Percentiles rank a stretch among this genome's conserved stretches.
Conservation (phyloP, 345 rosid species). For the Aquilaria malaccensis region DNA sequence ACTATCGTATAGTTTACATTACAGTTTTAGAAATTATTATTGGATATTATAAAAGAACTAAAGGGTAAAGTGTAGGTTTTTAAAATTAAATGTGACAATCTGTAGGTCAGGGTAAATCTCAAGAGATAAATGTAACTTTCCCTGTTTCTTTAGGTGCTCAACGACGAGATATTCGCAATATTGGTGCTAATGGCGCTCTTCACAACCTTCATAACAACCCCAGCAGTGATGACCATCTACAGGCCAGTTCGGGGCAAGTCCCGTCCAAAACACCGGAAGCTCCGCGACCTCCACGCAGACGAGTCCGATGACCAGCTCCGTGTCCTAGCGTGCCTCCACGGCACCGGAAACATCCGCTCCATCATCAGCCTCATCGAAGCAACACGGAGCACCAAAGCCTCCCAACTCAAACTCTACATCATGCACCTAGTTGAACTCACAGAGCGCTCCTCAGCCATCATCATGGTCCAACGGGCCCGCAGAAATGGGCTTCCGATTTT, state of each 20-base stretch:
- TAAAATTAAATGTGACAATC: too few relatives aligned
- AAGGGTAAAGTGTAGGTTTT: too few relatives aligned
- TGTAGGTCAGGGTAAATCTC: too few relatives aligned
- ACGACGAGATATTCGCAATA: constrained; percentile 52
- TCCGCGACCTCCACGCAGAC: constrained; percentile 18
- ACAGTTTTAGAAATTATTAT: too few relatives aligned
- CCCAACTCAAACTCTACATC: constrained; percentile 52
- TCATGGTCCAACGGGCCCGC: constrained; percentile 71
- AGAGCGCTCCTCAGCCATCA: constrained; percentile 66
- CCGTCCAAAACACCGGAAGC: constrained; percentile 30
- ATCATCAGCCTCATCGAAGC: constrained; percentile 57
- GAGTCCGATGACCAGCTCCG: constrained; percentile 31
- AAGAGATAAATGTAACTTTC: too few relatives aligned
- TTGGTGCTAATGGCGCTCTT: constrained; percentile 61
- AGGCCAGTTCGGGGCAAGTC: constrained; percentile 44
- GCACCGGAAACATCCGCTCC: constrained; percentile 45
- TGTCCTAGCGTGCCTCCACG: constrained; percentile 47
- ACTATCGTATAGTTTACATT: too few relatives aligned
- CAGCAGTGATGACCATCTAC: constrained; percentile 50
- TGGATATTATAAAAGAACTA: too few relatives aligned
- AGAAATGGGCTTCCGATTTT: constrained; percentile 64
- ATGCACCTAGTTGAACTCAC: constrained; percentile 81
- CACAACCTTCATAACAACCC: constrained; percentile 67
- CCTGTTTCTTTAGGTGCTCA: constrained; percentile 30
- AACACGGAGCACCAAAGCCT: constrained; percentile 52